phyloP scores from a whole-genome alignment of 345 rosid genomes.

The Diplotaxis tenuifolia region DNA sequence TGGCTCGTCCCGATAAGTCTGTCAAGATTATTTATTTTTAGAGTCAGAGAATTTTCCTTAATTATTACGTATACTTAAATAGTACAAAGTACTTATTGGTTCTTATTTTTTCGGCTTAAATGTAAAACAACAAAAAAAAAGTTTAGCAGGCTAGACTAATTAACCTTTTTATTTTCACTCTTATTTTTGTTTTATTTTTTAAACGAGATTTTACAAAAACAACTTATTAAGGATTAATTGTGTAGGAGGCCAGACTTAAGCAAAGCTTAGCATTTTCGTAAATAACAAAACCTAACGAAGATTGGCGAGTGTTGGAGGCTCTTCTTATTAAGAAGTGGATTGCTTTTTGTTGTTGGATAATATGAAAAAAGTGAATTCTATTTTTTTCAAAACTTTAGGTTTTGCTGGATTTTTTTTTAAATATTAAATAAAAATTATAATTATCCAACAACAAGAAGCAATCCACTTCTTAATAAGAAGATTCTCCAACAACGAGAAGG shows the following conservation, averaged over 20 bases:
- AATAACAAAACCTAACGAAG: too few relatives aligned
- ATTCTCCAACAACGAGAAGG: not conserved
- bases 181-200: not conserved
- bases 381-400: not conserved
- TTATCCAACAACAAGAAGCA: not conserved
- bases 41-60: conserved; percentile 30
- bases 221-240: not conserved
- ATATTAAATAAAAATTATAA: not conserved
- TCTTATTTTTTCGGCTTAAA: not conserved
- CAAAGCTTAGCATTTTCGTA: not conserved
- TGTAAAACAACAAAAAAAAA: too few relatives aligned
- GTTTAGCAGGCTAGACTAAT: too few relatives aligned
- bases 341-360: not conserved
- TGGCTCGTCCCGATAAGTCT: not conserved
- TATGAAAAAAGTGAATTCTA: not conserved
- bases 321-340: not conserved
- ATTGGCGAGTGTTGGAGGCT: not conserved
- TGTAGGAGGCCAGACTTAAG: not conserved
- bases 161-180: not conserved
- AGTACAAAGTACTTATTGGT: not conserved
- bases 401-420: not conserved
- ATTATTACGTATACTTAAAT: not conserved
- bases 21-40: conserved; percentile 23
- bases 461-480: not conserved
- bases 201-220: not conserved